These are phyloP conservation scores for Amesomyces nigricolor DNA, from an alignment of 2,329 filamentous ascomycete species.

Conservation along the genomic window DNA sequence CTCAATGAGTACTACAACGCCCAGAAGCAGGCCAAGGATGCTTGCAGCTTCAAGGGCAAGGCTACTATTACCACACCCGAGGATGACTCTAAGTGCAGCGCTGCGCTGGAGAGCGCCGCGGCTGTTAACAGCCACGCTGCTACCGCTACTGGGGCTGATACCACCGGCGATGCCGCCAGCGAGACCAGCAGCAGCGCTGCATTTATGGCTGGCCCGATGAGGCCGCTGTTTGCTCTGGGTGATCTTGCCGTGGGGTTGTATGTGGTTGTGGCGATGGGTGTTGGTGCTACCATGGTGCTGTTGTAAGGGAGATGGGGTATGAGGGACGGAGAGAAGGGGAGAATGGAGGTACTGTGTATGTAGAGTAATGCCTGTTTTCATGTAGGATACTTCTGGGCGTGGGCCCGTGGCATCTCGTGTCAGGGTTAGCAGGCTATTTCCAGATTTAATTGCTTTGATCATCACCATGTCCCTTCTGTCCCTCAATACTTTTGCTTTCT, in stretches of 20 bases:
- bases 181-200: conserved; percentile 31
- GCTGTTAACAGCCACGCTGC: conserved; percentile 44
- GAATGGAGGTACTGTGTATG: background rate
- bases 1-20: conserved; percentile 66
- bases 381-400: conserved; percentile 5
- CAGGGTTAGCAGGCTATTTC: too few relatives aligned
- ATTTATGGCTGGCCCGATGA: conserved; percentile 33
- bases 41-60: conserved; percentile 68
- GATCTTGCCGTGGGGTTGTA: conserved; percentile 47
- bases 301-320: conserved; percentile 37
- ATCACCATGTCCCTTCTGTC: too few relatives aligned
- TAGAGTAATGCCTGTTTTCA: conserved; percentile 3
- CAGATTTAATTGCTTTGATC: too few relatives aligned
- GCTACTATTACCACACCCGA: conserved; percentile 47
- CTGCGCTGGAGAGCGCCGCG: conserved; percentile 58
- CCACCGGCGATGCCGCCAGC: conserved; percentile 33
- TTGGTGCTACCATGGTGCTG: conserved; percentile 49
- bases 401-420: too few relatives aligned
- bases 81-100: conserved; percentile 49
- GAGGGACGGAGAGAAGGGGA: background rate
- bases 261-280: conserved; percentile 45
- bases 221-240: conserved; percentile 41
- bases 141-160: conserved; percentile 32
- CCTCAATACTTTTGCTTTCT: too few relatives aligned
- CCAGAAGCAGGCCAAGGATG: conserved; percentile 47